Conservation (phyloP, 1,284 basidiomycete genomes). For the Vanrija pseudolonga region DNA sequence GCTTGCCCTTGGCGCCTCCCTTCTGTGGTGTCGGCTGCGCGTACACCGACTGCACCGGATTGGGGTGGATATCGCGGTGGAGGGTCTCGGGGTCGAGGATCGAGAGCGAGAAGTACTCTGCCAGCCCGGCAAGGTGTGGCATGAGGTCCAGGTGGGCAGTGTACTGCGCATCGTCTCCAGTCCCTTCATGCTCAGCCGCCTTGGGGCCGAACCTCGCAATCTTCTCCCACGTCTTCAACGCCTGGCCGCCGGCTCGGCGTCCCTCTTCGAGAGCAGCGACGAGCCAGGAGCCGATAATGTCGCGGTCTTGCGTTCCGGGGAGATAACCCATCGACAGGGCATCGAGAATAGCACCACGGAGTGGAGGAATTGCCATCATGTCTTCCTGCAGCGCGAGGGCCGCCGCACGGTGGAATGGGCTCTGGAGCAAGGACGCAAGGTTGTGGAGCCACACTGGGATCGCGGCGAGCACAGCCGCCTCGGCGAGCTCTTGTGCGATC, state of each 20-base stretch:
- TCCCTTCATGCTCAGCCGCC: background rate
- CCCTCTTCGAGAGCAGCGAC: constrained; percentile 47
- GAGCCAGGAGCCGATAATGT: constrained; percentile 74
- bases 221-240: constrained; percentile 33
- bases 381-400: constrained; percentile 67
- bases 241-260: constrained; percentile 33
- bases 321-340: constrained; percentile 52
- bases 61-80: constrained; percentile 66
- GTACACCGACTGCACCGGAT: constrained; percentile 34
- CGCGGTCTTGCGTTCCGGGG: constrained; percentile 61
- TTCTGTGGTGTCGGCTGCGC: constrained; percentile 12
- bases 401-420: constrained; percentile 72
- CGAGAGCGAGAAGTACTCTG: constrained; percentile 49
- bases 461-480: constrained; percentile 43
- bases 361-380: constrained; percentile 59
- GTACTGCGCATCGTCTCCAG: constrained; percentile 2
- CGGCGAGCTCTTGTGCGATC: constrained; percentile 50
- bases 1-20: constrained; percentile 18
- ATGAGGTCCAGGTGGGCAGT: constrained; percentile 44
- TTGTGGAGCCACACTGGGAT: constrained; percentile 90
- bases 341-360: constrained; percentile 59
- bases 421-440: constrained; percentile 72
- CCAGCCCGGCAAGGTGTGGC: constrained; percentile 39
- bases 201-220: constrained; percentile 23
- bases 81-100: constrained; percentile 65